Conservation (phyloP, 73 alveolate genomes). For the Tetrahymena elliotti region DNA sequence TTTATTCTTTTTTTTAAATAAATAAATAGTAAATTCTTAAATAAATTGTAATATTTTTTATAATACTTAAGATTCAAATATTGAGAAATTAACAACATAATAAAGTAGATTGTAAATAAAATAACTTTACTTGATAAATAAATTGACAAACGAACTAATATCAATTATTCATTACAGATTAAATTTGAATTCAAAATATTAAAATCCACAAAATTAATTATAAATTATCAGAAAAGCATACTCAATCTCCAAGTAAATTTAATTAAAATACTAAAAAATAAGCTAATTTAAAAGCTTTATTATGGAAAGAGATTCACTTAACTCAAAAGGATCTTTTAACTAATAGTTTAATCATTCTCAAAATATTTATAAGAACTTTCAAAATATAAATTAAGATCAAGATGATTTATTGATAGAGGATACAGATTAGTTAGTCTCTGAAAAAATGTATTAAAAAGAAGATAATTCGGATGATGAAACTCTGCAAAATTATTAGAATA, state of each 20-base stretch:
- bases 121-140: neutral
- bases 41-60: too few species aligned
- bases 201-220: neutral
- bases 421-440: neutral
- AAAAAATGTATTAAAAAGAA: neutral
- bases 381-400: neutral
- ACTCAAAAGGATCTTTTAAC: neutral
- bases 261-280: neutral
- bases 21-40: too few species aligned
- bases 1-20: too few species aligned
- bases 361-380: neutral
- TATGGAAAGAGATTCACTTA: neutral
- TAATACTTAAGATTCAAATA: too few species aligned
- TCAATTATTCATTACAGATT: neutral
- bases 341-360: neutral
- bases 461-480: neutral
- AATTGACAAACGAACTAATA: neutral
- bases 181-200: neutral
- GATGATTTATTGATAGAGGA: neutral
- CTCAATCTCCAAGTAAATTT: neutral
- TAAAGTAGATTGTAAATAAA: too few species aligned
- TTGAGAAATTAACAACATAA: too few species aligned
- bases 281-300: neutral
- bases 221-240: neutral
- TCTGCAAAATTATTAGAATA: neutral